These are phyloP conservation scores for Blastobotrys persicus DNA, from an alignment of 1,139 yeast species.

Conservation along the genomic window DNA sequence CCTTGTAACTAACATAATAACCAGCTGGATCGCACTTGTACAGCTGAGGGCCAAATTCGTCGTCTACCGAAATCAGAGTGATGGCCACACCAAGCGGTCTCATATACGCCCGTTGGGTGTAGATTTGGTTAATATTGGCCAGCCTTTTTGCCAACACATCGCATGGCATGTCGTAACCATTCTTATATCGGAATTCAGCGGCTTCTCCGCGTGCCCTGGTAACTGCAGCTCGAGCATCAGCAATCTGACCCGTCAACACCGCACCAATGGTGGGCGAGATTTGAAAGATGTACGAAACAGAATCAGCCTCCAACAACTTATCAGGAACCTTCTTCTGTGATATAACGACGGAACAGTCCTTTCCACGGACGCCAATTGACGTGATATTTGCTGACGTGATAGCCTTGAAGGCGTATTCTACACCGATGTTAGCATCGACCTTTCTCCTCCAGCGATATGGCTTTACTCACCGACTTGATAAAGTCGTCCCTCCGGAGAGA, in stretches of 20 bases:
- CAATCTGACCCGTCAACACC: constrained; percentile 94
- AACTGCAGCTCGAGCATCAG: constrained; percentile 92
- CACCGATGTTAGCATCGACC: not conserved
- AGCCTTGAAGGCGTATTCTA: constrained; percentile 92
- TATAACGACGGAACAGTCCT: constrained; percentile 84
- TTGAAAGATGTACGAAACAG: constrained; percentile 81
- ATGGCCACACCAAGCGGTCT: constrained; percentile 93
- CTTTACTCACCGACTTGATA: constrained; percentile 69
- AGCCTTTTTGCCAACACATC: constrained; percentile 90
- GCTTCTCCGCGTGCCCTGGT: constrained; percentile 90
- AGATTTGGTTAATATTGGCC: constrained; percentile 92
- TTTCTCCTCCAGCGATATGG: not conserved
- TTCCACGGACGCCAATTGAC: constrained; percentile 81
- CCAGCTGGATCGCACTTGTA: constrained; percentile 98
- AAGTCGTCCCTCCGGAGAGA: constrained; percentile 96
- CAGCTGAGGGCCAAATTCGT: constrained; percentile 84
- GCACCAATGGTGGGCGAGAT: constrained; percentile 83
- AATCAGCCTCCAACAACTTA: constrained; percentile 78
- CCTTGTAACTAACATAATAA: constrained; percentile 86
- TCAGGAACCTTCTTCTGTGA: constrained; percentile 97
- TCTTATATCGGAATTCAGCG: constrained; percentile 88
- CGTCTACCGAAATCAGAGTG: constrained; percentile 85
- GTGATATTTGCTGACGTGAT: constrained; percentile 91
- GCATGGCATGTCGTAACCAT: constrained; percentile 96
- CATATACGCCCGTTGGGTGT: constrained; percentile 99